Evolutionary conservation across 2,329 filamentous ascomycete genomes (phyloP).

Genomic region (Hyphodiscus sp.): DNA sequence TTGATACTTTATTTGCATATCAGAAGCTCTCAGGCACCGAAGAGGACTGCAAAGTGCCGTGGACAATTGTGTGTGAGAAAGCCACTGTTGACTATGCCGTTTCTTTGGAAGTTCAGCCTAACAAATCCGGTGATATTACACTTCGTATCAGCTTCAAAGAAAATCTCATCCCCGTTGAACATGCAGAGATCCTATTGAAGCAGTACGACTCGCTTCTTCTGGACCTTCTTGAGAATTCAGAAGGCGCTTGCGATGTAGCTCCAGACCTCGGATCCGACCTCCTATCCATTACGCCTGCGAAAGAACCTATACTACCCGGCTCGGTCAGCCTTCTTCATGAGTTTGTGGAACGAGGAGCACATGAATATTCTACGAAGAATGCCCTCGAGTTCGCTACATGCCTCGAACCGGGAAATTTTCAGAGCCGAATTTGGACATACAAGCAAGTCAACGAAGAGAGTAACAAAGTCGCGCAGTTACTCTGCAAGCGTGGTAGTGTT

Average conservation of each 20-base stretch:
- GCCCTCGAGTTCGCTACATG: constrained; percentile 71
- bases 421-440: constrained; percentile 64
- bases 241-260: constrained; percentile 28
- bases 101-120: constrained; percentile 71
- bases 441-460: constrained; percentile 62
- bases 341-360: constrained; percentile 64
- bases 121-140: constrained; percentile 38
- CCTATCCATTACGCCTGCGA: constrained; percentile 61
- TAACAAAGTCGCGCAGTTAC: constrained; percentile 64
- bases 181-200: constrained; percentile 58
- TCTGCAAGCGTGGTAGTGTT: constrained; percentile 42
- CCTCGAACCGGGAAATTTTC: constrained; percentile 40
- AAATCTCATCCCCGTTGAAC: constrained; percentile 58
- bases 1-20: constrained; percentile 81
- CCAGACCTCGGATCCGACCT: constrained; percentile 32
- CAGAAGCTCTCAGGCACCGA: constrained; percentile 49
- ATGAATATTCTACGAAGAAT: constrained; percentile 46
- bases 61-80: constrained; percentile 57
- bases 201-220: constrained; percentile 67
- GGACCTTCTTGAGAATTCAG: constrained; percentile 47
- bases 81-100: constrained; percentile 71
- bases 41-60: constrained; percentile 34
- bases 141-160: constrained; percentile 62
- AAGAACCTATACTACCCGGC: constrained; percentile 44
- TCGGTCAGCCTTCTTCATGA: constrained; percentile 64